Conservation (phyloP, 75 land plant species). For the Pseudotsuga menziesii region DNA sequence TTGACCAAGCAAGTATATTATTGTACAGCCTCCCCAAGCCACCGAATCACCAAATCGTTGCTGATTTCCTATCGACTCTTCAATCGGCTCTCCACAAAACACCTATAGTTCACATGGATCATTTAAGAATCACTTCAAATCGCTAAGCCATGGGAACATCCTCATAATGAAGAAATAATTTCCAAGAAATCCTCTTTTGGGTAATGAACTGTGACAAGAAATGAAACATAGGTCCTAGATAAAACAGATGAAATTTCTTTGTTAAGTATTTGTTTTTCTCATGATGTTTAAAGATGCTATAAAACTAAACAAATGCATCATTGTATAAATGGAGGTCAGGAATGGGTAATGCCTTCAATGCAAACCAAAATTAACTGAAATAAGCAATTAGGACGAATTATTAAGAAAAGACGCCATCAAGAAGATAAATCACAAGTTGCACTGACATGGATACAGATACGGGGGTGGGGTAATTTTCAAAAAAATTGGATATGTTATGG, state of each 20-base stretch:
- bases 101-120: constrained; percentile 29
- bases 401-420: neutral
- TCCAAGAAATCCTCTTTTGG: neutral
- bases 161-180: too few relatives aligned
- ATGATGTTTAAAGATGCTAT: neutral
- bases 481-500: too few relatives aligned
- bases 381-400: neutral
- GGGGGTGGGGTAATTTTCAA: too few relatives aligned
- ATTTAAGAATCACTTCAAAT: neutral
- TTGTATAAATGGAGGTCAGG: neutral
- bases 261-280: neutral
- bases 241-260: neutral
- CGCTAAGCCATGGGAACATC: neutral
- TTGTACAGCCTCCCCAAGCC: constrained; percentile 98
- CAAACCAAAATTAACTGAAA: neutral
- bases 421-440: too few relatives aligned
- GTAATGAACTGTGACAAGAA: neutral
- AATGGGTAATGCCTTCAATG: neutral
- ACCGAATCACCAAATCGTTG: constrained; percentile 86
- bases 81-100: constrained; percentile 59
- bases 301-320: neutral
- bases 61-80: constrained; percentile 34
- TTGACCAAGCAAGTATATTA: constrained; percentile 91
- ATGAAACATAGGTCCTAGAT: neutral
- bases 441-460: too few relatives aligned